These are phyloP conservation scores for Aethionema arabicum DNA, from an alignment of 345 rosid genomes.

Conservation along the genomic window DNA sequence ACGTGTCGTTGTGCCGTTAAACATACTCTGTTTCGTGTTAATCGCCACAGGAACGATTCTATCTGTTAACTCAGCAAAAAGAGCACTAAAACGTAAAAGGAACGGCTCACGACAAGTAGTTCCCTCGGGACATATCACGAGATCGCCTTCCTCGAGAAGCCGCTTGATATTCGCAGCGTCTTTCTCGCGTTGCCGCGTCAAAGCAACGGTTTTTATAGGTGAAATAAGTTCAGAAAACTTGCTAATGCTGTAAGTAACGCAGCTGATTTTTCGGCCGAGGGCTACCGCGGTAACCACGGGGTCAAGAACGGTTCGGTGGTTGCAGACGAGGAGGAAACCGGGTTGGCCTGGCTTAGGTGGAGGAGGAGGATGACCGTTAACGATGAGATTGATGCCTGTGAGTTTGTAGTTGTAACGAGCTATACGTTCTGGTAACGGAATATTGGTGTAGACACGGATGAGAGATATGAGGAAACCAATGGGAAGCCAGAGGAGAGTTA, in stretches of 20 bases:
- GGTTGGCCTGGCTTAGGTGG: conserved; percentile 67
- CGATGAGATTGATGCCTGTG: conserved; percentile 78
- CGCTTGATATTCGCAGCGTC: conserved; percentile 76
- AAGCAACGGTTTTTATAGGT: conserved; percentile 87
- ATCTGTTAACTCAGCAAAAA: conserved; percentile 86
- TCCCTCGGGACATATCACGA: conserved; percentile 94
- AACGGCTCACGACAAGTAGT: conserved; percentile 95
- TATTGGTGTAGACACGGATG: conserved; percentile 82
- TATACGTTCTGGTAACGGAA: conserved; percentile 85
- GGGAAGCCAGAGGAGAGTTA: conserved; percentile 81
- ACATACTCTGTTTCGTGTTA: conserved; percentile 70
- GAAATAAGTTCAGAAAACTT: conserved; percentile 82
- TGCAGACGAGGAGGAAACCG: conserved; percentile 86
- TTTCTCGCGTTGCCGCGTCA: conserved; percentile 75
- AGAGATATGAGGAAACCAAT: conserved; percentile 79
- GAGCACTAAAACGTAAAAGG: conserved; percentile 81
- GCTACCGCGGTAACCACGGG: conserved; percentile 83
- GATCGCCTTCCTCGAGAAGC: conserved; percentile 80
- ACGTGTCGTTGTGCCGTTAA: conserved; percentile 77
- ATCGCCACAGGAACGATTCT: conserved; percentile 90
- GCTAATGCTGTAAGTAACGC: conserved; percentile 95
- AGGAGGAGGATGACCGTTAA: conserved; percentile 76
- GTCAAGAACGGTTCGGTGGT: conserved; percentile 84
- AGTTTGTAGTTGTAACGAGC: conserved; percentile 91
- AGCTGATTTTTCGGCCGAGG: conserved; percentile 80